Base-by-base conservation (phyloP, 108 stramenopile genomes). In the Fistulifera pelliculosa region DNA sequence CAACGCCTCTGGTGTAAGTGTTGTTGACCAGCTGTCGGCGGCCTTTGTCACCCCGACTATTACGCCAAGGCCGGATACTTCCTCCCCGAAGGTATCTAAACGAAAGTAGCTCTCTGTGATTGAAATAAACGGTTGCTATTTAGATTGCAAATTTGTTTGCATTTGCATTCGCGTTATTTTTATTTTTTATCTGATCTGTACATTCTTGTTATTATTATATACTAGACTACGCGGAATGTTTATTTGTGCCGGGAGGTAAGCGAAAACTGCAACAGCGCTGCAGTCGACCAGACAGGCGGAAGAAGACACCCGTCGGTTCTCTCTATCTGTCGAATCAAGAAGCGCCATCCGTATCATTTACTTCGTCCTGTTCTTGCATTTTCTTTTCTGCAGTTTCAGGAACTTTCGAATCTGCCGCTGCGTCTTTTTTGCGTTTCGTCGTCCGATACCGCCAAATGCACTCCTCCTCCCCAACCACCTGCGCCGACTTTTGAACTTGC, bases 31-130 rank as follows among this genome's bases (percentile, higher is more conserved):
- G 74, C 65, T 98, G 28, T 71, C 79, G 57, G 84, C 79, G 58
- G 90, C 86, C 25, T 81, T 98, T 54, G 60, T 65, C 56, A 38
- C 50, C 41, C 93, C 17, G 87, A 82, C 43, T 85, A 83, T 59
- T 58, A 49, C 38, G 70, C 84, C 60, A 83, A 85, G 81, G 87
- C 86, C 38, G 93, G 93, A 73, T 91, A 91, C 68, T 94, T 85
- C 89, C 69, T 90, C 38, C 91, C 95, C 35, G 80, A 94, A 49
- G 91, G 90, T 61, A 87, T 96, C 82, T 89, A 94, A 94, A 57
- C 18, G 16, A 21, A n/a, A 35, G 31, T 35, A 35, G 31, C 31
- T 35, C 8, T 6, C 31, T 3, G 31, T 35, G n/a, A n/a, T n/a
- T n/a, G 31, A 35, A 35, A 35, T 35, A 35, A 35, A 35, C n/a